These are phyloP conservation scores for Chalciporus piperatoides DNA, from an alignment of 1,284 basidiomycete species.

Conservation along the genomic window DNA sequence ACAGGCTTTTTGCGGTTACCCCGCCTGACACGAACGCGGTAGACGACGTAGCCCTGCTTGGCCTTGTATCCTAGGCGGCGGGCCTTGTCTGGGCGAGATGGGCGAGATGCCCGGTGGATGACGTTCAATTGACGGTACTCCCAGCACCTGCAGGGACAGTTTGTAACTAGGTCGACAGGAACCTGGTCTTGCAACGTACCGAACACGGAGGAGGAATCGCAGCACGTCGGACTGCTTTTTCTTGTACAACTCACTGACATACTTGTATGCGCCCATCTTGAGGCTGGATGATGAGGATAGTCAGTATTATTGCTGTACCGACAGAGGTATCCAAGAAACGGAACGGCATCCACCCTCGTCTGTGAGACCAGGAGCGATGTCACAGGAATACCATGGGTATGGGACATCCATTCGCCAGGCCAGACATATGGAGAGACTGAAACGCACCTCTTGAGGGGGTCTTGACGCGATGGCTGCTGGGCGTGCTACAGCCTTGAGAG, in stretches of 20 bases:
- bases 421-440: conserved; percentile 6
- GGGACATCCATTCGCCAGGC: background rate
- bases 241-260: conserved; percentile 94
- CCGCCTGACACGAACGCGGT: conserved; percentile 95
- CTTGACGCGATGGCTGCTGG: conserved; percentile 16
- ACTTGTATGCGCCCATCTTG: conserved; percentile 92
- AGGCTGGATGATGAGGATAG: conserved; percentile 21
- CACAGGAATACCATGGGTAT: conserved; percentile 10
- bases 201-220: conserved; percentile 96
- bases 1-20: conserved; percentile 99
- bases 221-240: conserved; percentile 97
- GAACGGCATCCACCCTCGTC: conserved; percentile 28
- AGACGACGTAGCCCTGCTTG: conserved; percentile 99
- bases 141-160: conserved; percentile 76
- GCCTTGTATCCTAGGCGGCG: conserved; percentile 99
- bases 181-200: conserved; percentile 48
- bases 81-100: conserved; percentile 98
- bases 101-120: conserved; percentile 96
- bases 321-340: conserved; percentile 18
- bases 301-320: conserved; percentile 18
- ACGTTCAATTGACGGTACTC: conserved; percentile 98
- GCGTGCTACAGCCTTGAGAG: background rate
- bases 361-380: conserved; percentile 2
- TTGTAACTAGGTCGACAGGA: conserved; percentile 10
- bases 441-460: conserved; percentile 30